These are phyloP conservation scores for Dunaliella salina DNA, from an alignment of 163 green algal genomes.

Conservation along the genomic window DNA sequence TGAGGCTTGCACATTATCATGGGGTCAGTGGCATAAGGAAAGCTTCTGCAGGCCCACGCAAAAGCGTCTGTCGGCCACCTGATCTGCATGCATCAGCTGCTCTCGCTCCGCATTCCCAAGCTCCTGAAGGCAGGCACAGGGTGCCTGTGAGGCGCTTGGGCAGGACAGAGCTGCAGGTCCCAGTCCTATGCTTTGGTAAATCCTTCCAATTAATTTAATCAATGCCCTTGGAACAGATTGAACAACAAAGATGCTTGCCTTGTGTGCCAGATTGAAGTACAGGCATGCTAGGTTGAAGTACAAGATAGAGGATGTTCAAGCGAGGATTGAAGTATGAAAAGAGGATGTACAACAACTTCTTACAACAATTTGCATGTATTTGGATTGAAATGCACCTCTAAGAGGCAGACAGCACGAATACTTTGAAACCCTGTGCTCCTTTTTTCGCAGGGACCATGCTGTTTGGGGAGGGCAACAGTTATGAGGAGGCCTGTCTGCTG, in stretches of 20 bases:
- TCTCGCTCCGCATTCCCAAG: too few species aligned
- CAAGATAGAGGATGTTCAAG: neutral
- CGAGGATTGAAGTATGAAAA: neutral
- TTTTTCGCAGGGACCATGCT: constrained; percentile 74
- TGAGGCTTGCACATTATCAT: too few species aligned
- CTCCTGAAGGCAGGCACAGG: too few species aligned
- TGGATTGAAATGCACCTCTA: too few species aligned
- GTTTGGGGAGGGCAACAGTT: constrained; percentile 63
- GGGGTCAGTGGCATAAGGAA: too few species aligned
- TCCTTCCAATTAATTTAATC: neutral
- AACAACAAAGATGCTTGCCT: neutral
- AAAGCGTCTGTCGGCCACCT: too few species aligned
- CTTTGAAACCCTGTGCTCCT: neutral
- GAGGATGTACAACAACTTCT: too few species aligned
- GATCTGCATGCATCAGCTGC: too few species aligned
- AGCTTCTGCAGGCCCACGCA: too few species aligned
- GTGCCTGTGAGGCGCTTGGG: constrained; percentile 20
- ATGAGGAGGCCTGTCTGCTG: constrained; percentile 31
- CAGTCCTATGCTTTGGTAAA: constrained; percentile 46
- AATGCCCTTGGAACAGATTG: neutral
- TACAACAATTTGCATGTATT: too few species aligned
- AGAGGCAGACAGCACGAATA: too few species aligned
- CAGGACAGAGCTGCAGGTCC: constrained; percentile 31
- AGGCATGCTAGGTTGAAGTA: neutral
- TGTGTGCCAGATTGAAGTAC: neutral